Evolutionary conservation across 768 basidiomycete species (phyloP), one percentile per base, ranked within the genome.

Genomic region (Termitomyces sp.): DNA sequence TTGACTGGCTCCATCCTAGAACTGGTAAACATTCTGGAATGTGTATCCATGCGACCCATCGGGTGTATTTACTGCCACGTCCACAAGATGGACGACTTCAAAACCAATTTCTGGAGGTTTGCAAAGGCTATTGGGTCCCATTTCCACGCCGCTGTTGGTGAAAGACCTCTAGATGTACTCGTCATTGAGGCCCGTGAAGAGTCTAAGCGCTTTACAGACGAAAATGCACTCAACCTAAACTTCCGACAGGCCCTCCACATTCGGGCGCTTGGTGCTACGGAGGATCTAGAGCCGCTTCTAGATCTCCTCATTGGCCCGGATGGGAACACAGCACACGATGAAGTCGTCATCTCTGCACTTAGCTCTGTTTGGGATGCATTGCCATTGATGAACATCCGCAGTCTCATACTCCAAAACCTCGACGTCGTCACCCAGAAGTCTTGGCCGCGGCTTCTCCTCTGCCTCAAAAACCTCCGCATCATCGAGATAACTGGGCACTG

Each of bases 391-490:
- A 62, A 68, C 13, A 63, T 74, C 20, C 68, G 70, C 20, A 71
- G 70, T 7, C 64, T 77, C 36, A 69, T 68, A 1, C 63, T 77
- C 3, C 73, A 74, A 51, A 70, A 72, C 54, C 56, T 74, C 36
- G 72, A 74, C 59, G 66, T 74, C 33, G 61, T 76, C 28, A 76
- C 76, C 0, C 75, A 76, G 59, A 75, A 70, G 55, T 67, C 74
- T 6, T 77, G 76, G 76, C 63, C 68, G 1, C 63, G 59, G 18
- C 65, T 76, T 24, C 66, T 76, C 13, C 56, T 63, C 26, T 55
- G 55, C 5, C 62, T 76, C 9, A 63, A 68, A 3, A 68, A 67
- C 14, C 66, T 77, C 32, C 70, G 71, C 9, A 67, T 74, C 28
- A 58, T 77, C 8, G 71, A 75, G 55, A 68, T 76, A 26, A 64